phyloP scores from a whole-genome alignment of 495 filamentous ascomycete genomes.

The Aspergillus egyptiacus region DNA sequence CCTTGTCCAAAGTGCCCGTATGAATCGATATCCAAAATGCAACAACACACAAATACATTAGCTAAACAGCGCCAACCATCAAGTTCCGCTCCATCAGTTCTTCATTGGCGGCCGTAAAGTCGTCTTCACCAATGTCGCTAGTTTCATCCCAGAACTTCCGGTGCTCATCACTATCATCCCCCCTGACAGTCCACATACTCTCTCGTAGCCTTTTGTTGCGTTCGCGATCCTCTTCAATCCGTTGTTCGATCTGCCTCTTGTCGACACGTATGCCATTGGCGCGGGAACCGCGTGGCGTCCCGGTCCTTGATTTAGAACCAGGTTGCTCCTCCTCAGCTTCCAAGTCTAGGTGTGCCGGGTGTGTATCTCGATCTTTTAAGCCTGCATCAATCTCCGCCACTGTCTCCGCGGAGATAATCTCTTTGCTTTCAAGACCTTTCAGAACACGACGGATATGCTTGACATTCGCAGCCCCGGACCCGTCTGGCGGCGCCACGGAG shows the following conservation, averaged over 20 bases:
- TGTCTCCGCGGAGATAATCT: slow-evolving; percentile 59
- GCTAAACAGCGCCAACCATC: slow-evolving; percentile 17
- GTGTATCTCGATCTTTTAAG: slow-evolving; percentile 64
- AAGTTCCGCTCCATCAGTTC: slow-evolving; percentile 57
- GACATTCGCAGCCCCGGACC: slow-evolving; percentile 86
- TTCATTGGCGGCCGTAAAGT: slow-evolving; percentile 64
- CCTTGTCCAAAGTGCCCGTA: neutral
- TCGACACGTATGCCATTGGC: slow-evolving; percentile 53
- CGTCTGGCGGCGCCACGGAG: slow-evolving; percentile 73
- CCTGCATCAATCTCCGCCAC: slow-evolving; percentile 74
- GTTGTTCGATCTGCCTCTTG: slow-evolving; percentile 83
- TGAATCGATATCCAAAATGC: neutral
- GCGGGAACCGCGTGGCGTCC: slow-evolving; percentile 29
- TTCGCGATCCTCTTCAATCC: slow-evolving; percentile 95
- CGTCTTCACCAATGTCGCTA: slow-evolving; percentile 80
- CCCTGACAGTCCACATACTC: slow-evolving; percentile 78
- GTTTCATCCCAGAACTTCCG: slow-evolving; percentile 73
- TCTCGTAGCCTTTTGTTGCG: slow-evolving; percentile 86
- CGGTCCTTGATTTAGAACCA: slow-evolving; percentile 23
- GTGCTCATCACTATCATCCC: slow-evolving; percentile 52
- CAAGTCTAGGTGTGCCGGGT: slow-evolving; percentile 36
- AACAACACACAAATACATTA: neutral
- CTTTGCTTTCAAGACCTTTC: slow-evolving; percentile 58
- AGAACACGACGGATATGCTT: slow-evolving; percentile 84
- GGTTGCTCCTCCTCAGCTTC: slow-evolving; percentile 32